A percentile compares a stretch with the other conserved stretches of the same genome.
phyloP scores from a whole-genome alignment of 257 asterid species.

The Ehretia macrophylla region DNA sequence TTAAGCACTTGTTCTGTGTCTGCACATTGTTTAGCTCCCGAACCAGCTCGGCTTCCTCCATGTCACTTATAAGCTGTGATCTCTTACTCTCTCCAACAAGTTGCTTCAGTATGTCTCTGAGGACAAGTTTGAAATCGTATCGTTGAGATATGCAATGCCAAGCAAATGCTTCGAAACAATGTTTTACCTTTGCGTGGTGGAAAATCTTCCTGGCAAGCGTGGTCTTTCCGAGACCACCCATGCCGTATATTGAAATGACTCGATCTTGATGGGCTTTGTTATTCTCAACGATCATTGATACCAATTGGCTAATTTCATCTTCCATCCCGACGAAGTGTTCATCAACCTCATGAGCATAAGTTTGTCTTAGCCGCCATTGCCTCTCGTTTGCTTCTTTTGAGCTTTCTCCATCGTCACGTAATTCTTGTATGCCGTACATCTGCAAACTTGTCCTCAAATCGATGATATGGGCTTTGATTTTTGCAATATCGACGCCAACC shows the following conservation, averaged over 20 bases:
- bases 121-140: slow-evolving; percentile 8
- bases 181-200: slow-evolving; percentile 3
- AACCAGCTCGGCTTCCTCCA: not conserved
- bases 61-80: not conserved
- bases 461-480: slow-evolving; percentile 2
- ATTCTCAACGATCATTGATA: not conserved
- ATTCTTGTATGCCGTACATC: not conserved
- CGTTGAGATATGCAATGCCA: slow-evolving; percentile 25
- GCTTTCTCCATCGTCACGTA: not conserved
- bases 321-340: slow-evolving; percentile 18
- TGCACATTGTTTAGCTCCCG: not conserved
- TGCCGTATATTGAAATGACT: slow-evolving; percentile 20
- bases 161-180: slow-evolving; percentile 11
- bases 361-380: not conserved
- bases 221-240: slow-evolving; percentile 32
- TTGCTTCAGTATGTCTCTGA: slow-evolving; percentile 15
- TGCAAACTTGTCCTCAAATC: not conserved
- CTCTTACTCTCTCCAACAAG: slow-evolving; percentile 15
- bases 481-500: not conserved
- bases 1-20: not conserved
- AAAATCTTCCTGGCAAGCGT: slow-evolving; percentile 24
- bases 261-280: not conserved
- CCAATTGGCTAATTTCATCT: slow-evolving; percentile 12
- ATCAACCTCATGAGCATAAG: slow-evolving; percentile 4
- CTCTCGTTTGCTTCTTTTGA: not conserved